Base-by-base conservation (phyloP, 2,329 filamentous ascomycete species). In the Fusarium palustre region DNA sequence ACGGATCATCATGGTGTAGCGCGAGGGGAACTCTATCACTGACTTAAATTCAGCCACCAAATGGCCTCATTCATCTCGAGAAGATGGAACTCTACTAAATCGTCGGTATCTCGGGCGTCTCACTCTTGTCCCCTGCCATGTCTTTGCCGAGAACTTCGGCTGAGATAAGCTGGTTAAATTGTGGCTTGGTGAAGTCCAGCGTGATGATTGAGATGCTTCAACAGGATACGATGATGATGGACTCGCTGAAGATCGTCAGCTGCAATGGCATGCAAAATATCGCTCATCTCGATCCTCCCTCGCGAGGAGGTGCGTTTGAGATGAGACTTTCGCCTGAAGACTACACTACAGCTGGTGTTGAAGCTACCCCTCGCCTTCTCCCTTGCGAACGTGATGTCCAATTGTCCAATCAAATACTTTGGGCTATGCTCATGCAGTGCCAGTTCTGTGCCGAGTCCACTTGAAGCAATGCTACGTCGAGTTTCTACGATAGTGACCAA, bases 11-110 rank as follows among this genome's bases (percentile, higher is more conserved):
- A 41, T 56, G 30, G 46, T 45, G 38, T 53, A 48, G 31, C 56
- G 54, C 11, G 22, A 34, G 36, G 16, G 31, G n/a, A 38, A 38
- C 28, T 39, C 53, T 34, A 64, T 58, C 69, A 59, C 73, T 78
- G 55, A 76, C 69, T 52, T 59, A 38, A 54, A 30, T 16, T 20
- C 73, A 91, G 89, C 88, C 89, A 28, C 84, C 87, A 2, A 90
- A 90, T 71, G 88, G 88, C 4, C 77, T 91, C 52, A 87, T 91
- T 58, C 87, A 90, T 72, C 80, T 91, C 6, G 87, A 89, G 73
- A 85, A 82, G 65, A 80, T 84, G 77, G 81, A 84, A 45, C 59
- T 82, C 22, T 80, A 80, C 55, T 77, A 71, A 53, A 74, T 63
- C 39, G 34, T 38, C 39, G 53, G 46, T 54, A 67, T 54, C 33